phyloP scores from a whole-genome alignment of 2,329 filamentous ascomycete genomes.

The Alternaria solani region DNA sequence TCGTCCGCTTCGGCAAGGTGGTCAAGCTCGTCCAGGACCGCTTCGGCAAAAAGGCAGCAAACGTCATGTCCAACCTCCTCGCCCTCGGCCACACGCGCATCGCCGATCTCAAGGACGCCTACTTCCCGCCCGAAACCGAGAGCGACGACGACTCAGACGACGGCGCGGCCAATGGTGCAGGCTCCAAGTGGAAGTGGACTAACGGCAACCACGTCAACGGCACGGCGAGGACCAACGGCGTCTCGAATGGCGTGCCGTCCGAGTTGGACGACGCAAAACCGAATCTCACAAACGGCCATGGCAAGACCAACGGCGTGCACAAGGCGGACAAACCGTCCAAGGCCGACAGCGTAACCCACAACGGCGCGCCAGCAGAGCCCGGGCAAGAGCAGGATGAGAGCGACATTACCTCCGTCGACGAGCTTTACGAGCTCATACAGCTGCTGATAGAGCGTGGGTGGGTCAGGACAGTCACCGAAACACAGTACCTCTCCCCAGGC shows the following conservation, averaged over 20 bases:
- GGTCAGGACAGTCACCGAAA: slow-evolving; percentile 67
- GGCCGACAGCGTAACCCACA: slow-evolving; percentile 18
- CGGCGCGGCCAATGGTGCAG: slow-evolving; percentile 32
- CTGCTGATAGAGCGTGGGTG: slow-evolving; percentile 70
- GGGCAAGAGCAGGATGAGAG: slow-evolving; percentile 29
- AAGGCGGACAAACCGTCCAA: slow-evolving; percentile 7
- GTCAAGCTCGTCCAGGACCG: slow-evolving; percentile 76
- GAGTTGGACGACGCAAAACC: slow-evolving; percentile 20
- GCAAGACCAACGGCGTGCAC: slow-evolving; percentile 21
- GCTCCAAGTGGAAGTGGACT: slow-evolving; percentile 32
- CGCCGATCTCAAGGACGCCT: slow-evolving; percentile 72
- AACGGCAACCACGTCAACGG: slow-evolving; percentile 36
- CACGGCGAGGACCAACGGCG: slow-evolving; percentile 25
- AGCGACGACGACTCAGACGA: slow-evolving; percentile 48
- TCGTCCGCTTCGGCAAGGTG: slow-evolving; percentile 83
- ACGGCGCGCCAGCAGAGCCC: slow-evolving; percentile 13
- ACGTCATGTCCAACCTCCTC: slow-evolving; percentile 77
- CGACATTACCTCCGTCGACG: slow-evolving; percentile 49
- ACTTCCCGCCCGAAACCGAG: slow-evolving; percentile 51
- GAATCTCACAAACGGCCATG: slow-evolving; percentile 18
- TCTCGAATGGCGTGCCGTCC: slow-evolving; percentile 16
- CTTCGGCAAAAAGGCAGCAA: slow-evolving; percentile 76
- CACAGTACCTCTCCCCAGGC: slow-evolving; percentile 62
- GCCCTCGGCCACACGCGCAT: slow-evolving; percentile 79
- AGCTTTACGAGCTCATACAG: slow-evolving; percentile 56